Evolutionary conservation across 306 rosid genomes (phyloP).

Genomic region (Delonix regia): DNA sequence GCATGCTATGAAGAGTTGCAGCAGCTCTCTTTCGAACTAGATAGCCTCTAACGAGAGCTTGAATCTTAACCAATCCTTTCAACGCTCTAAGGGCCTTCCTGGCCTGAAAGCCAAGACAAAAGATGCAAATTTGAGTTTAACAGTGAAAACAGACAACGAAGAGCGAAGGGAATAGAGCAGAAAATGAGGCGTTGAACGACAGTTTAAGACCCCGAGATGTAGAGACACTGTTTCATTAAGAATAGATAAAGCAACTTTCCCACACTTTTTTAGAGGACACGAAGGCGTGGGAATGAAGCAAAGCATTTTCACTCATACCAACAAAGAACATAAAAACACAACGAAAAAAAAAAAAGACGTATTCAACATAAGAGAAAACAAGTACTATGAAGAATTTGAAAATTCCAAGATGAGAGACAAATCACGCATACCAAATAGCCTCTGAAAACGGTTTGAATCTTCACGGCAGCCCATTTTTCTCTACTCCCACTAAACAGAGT

Average conservation of each 20-base stretch:
- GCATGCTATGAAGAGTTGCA: conserved; percentile 91
- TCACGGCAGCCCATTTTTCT: conserved; percentile 70
- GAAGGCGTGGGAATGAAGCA: conserved; percentile 55
- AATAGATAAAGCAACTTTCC: conserved; percentile 39
- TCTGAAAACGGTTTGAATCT: conserved; percentile 88
- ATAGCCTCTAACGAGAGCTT: conserved; percentile 89
- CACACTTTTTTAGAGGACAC: conserved; percentile 45
- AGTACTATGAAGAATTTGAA: conserved; percentile 20
- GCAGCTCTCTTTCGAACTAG: conserved; percentile 88
- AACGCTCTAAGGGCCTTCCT: conserved; percentile 89
- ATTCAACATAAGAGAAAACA: conserved; percentile 15
- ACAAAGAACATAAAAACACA: conserved; percentile 21
- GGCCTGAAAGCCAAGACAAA: conserved; percentile 58
- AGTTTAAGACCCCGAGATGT: too few relatives aligned
- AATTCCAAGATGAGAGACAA: neutral
- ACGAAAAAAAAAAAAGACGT: neutral
- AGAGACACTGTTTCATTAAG: conserved; percentile 56
- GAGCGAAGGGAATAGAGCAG: neutral
- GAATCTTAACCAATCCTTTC: conserved; percentile 87
- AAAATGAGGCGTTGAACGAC: neutral
- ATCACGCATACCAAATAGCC: conserved; percentile 69
- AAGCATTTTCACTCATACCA: conserved; percentile 39
- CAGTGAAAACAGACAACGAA: neutral
- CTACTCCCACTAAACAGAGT: conserved; percentile 60
- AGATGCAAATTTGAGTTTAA: neutral